Evolutionary conservation across 192 early-diverging fungal species (phyloP), one percentile per base, ranked within the genome.

Genomic region (Powellomyces hirtus): DNA sequence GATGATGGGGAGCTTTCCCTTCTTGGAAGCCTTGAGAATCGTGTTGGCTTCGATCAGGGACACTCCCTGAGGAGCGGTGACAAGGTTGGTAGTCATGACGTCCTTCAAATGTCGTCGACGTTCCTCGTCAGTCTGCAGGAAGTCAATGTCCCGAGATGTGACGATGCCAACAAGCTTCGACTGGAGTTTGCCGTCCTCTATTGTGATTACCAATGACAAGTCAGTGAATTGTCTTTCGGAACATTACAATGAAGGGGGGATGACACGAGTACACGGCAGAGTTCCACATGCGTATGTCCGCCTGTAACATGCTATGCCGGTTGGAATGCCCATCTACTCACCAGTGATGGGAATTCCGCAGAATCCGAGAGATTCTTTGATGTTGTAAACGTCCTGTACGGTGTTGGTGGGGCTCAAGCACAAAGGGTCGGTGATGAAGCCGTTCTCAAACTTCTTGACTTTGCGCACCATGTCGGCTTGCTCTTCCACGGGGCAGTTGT

Each of bases 381-480:
- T 92, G 34, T 84, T 77, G 37, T 90, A 77, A 37, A 98, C 91
- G 73, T 96, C 91, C 49, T 84, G 78, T 38, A 97, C 93, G 35
- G 85, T 91, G 81, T 96, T 80, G 56, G 80, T 77, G 31, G 94
- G 91, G 62, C 86, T 86, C 64, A 98, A 78, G 72, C 90, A 90
- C 46, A 94, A 70, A 14, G 97, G 97, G 71, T 98, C 94, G 38
- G 90, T 88, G 76, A 98, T 98, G 76, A 98, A 98, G 11, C 97
- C 97, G 82, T 98, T 98, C 75, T 98, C 97, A 70, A 93, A 98
- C 76, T 89, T 94, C 83, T 82, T 97, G 75, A 98, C 96, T 75
- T 92, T 91, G 70, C 93, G 87, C 37, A 98, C 97, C 97, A 98
- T 98, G 8, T 92, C 90, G 11, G 94, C 93, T 85, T 98, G 97